Evolutionary conservation across 75 land plant genomes (phyloP).

Genomic region (Picea sitchensis): DNA sequence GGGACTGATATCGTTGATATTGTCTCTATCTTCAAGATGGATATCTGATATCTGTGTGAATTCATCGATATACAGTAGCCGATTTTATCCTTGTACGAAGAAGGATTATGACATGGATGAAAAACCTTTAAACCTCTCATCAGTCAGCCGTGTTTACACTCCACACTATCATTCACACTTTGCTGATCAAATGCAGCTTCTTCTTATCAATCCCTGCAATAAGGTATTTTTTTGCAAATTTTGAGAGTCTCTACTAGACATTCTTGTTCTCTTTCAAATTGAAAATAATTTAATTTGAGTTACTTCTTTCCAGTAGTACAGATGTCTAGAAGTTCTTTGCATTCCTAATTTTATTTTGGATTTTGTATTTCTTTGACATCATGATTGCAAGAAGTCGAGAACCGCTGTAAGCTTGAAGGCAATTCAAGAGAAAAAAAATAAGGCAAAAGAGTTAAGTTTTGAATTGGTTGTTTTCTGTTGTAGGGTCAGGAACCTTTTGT

Average conservation of each 20-base stretch:
- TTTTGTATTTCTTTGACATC: too few relatives aligned
- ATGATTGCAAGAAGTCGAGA: too few relatives aligned
- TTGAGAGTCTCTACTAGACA: too few relatives aligned
- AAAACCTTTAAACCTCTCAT: constrained; percentile 1
- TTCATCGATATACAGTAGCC: constrained; percentile 56
- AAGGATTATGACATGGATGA: constrained; percentile 21
- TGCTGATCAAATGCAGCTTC: neutral
- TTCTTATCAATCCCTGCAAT: neutral
- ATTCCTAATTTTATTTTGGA: too few relatives aligned
- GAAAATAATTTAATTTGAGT: too few relatives aligned
- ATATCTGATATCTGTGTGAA: constrained; percentile 68
- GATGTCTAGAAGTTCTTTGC: too few relatives aligned
- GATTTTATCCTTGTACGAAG: constrained; percentile 49
- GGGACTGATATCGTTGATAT: constrained; percentile 76
- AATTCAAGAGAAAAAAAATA: too few relatives aligned
- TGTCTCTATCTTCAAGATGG: constrained; percentile 57
- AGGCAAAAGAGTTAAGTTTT: neutral
- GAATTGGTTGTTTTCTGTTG: constrained; percentile 5
- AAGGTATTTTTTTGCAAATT: neutral
- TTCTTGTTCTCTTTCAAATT: too few relatives aligned
- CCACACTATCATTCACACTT: neutral
- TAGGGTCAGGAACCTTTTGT: constrained; percentile 81
- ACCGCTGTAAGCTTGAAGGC: too few relatives aligned
- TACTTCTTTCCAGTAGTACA: too few relatives aligned
- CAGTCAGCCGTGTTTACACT: neutral